phyloP scores from a whole-genome alignment of 2,329 filamentous ascomycete species.

The Penicillium sp. region DNA sequence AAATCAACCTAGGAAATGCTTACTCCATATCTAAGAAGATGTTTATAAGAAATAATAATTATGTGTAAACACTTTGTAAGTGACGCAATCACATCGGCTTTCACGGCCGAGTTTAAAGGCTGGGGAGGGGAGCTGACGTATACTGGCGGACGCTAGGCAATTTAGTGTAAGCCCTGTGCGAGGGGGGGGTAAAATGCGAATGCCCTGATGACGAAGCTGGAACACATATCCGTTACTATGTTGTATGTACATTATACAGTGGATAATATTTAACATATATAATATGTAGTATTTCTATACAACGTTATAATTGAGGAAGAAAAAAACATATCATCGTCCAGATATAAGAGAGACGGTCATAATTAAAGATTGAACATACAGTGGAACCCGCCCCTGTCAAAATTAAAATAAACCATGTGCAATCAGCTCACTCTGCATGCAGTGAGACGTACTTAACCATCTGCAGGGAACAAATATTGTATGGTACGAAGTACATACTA shows the following conservation, averaged over 20 bases:
- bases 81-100: constrained; percentile 3
- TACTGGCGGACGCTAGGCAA: background rate
- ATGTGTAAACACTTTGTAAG: background rate
- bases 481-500: background rate
- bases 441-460: background rate
- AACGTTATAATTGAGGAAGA: too few species aligned
- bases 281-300: too few species aligned
- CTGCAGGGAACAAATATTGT: background rate
- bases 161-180: background rate
- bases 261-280: too few species aligned
- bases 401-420: background rate
- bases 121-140: constrained; percentile 3
- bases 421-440: background rate
- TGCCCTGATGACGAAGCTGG: background rate
- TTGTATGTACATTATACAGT: too few species aligned
- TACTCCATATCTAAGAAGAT: too few species aligned
- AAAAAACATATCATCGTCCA: too few species aligned
- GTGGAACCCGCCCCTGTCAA: constrained; percentile 2
- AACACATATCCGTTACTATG: background rate
- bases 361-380: background rate
- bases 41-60: too few species aligned
- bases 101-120: background rate
- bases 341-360: too few species aligned
- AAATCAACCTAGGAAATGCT: too few species aligned
- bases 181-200: background rate